These are phyloP conservation scores for Suillus plorans DNA, from an alignment of 768 basidiomycete genomes.

Conservation along the genomic window DNA sequence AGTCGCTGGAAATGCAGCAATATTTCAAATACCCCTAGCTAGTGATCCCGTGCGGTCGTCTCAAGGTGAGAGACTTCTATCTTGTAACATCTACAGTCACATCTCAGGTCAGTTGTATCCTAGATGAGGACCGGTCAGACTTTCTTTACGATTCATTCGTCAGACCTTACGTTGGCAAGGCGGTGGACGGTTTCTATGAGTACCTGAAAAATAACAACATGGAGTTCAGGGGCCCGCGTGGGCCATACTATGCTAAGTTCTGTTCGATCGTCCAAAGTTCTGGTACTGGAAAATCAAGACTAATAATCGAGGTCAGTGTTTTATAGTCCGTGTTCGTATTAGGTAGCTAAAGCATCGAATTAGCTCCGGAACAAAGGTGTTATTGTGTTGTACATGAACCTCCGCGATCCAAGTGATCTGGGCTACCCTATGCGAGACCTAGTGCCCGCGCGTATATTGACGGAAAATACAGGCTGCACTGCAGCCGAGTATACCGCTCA, in stretches of 20 bases:
- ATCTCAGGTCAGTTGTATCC: not conserved
- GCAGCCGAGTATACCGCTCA: not conserved
- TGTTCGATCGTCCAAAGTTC: constrained; percentile 20
- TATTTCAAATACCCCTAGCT: not conserved
- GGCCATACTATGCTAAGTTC: constrained; percentile 10
- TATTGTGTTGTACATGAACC: constrained; percentile 19
- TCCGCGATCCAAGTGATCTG: constrained; percentile 3
- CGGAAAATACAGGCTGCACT: not conserved
- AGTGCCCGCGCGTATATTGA: constrained; percentile 15
- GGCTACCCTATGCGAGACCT: constrained; percentile 17
- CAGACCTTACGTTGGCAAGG: constrained; percentile 5
- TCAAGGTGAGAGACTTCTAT: not conserved
- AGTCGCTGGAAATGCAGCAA: not conserved
- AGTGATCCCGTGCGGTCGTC: too few relatives aligned
- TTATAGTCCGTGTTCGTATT: not conserved
- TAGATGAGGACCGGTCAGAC: not conserved
- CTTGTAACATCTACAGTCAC: not conserved
- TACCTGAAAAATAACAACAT: constrained; percentile 15
- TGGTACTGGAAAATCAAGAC: constrained; percentile 20
- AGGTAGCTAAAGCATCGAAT: not conserved
- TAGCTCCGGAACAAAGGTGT: constrained; percentile 15
- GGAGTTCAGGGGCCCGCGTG: not conserved
- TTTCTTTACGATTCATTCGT: constrained; percentile 1
- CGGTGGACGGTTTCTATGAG: constrained; percentile 18
- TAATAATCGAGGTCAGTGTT: constrained; percentile 10